phyloP scores from a whole-genome alignment of 1,284 basidiomycete genomes.

The Meripilus lineatus region DNA sequence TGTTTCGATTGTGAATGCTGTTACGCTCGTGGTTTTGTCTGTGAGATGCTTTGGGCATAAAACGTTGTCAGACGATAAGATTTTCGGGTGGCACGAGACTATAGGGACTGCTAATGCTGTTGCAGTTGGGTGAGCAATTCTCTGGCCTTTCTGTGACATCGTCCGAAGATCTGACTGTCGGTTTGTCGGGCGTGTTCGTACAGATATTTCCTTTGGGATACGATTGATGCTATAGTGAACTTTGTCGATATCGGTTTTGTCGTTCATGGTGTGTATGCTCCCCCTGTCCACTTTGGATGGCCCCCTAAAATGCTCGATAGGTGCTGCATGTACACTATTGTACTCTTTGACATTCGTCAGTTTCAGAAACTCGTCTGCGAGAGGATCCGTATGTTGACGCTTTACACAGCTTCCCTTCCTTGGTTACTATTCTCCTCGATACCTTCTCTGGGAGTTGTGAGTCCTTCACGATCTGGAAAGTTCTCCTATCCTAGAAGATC shows the following conservation, averaged over 20 bases:
- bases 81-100: slow-evolving; percentile 52
- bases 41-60: slow-evolving; percentile 36
- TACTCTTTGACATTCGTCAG: slow-evolving; percentile 60
- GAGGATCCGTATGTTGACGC: no score
- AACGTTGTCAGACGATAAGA: slow-evolving; percentile 40
- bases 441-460: slow-evolving; percentile 72
- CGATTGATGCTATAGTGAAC: slow-evolving; percentile 49
- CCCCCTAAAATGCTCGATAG: slow-evolving; percentile 27
- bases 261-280: slow-evolving; percentile 44
- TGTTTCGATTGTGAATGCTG: slow-evolving; percentile 50
- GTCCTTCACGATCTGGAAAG: slow-evolving; percentile 25
- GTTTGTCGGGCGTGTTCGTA: background rate
- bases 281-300: background rate
- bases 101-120: slow-evolving; percentile 47
- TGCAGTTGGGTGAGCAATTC: slow-evolving; percentile 43
- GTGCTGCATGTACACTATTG: slow-evolving; percentile 51
- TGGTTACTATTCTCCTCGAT: slow-evolving; percentile 65
- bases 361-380: no score
- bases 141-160: slow-evolving; percentile 3
- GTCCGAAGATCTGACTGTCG: slow-evolving; percentile 5
- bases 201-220: slow-evolving; percentile 64
- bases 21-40: slow-evolving; percentile 47
- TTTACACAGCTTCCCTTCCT: slow-evolving; percentile 75
- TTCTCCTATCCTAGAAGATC: background rate
- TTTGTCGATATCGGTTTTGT: slow-evolving; percentile 58